Evolutionary conservation across 2,329 filamentous ascomycete genomes (phyloP), one percentile per base, ranked within the genome.

Genomic region (Diaporthe caulivora): DNA sequence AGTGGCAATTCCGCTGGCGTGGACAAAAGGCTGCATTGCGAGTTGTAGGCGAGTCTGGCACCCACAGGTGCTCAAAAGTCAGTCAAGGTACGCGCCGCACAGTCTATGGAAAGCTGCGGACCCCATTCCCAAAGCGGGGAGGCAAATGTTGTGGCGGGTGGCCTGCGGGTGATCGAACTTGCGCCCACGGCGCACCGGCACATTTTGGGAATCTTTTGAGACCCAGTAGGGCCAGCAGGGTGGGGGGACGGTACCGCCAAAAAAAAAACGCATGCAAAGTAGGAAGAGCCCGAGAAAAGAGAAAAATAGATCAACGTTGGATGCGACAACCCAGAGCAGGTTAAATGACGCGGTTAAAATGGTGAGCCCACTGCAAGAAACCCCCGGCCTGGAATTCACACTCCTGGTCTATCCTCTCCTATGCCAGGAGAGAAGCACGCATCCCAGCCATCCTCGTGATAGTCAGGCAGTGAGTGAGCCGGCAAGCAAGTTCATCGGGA

Each of bases 241-340:
- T 40, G 62, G 44, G 53, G 62, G 62, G 5, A 62, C 47, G 57
- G 55, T 44, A 44, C 47, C 69, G 69, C 69, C 69, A 42, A 40
- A 40, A 42, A 40, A 40, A 40, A 42, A 71, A 62, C 57, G 58
- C 69, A 71, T 62, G 69, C 69, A 62, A 53, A 71, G 44, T 71
- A 71, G 69, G 65, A 55, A 55, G 40, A 55, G 57, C 51, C 21
- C 44, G 44, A 72, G 65, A 51, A 51, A 60, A 65, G 31, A 65
- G 51, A 60, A 65, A 67, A 55, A 69, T 72, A 64, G 44, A 53
- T 29, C 70, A 68, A 21, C 31, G 26, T 65, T 69, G 71, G 62
- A 73, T 70, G 42, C 40, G 69, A 58, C 55, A 26, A 24, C 24
- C 47, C 65, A 54, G 53, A 60, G 31, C 67, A 55, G 34, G 31